Base-by-base conservation (phyloP, 2,329 filamentous ascomycete species). In the Furcasterigmium sp. region DNA sequence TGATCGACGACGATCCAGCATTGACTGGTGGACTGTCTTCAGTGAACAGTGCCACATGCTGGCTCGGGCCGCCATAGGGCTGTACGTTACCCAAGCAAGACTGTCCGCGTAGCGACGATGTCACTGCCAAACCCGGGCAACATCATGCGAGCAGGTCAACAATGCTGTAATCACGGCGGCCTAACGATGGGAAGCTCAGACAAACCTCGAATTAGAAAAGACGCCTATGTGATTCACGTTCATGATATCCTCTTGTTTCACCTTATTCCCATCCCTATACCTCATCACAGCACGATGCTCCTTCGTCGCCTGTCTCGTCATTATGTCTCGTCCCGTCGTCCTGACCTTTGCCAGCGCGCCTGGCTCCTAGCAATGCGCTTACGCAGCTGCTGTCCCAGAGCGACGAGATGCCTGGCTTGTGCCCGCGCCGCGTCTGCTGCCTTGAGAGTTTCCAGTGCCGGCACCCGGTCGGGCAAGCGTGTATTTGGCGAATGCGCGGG, bases 401-500 rank as follows among this genome's bases (percentile, higher is more conserved):
- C 42, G 44, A 36, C 48, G 49, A 25, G 48, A 47, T 15, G 41
- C 34, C 42, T 46, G 54, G 18, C 51, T 50, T 20, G 47, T 49
- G 5, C 56, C 58, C 23, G 46, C 38, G 18, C 28, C 29, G 6
- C n/a, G 8, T 17, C 32, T 35, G 28, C 47, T 49, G 17, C 44
- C 45, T 43, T 60, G 56, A 7, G 43, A 46, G 38, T 43, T 43
- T n/a, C 15, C 37, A 37, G 21, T 37, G 30, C 50, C 46, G 11
- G 54, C 55, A n/a, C 70, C 69, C 0, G 76, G 74, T 49, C 76
- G 64, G 8, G 69, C 71, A 40, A 82, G 63, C 2, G 84, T 87
- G 61, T 97, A 98, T 72, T 98, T 98, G 57, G 93, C 90, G 70
- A 98, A 98, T 5, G 93, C 89, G 46, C 93, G 78, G 0, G 90